These are phyloP conservation scores for Fragaria nilgerrensis DNA, from an alignment of 306 rosid genomes.

Conservation along the genomic window DNA sequence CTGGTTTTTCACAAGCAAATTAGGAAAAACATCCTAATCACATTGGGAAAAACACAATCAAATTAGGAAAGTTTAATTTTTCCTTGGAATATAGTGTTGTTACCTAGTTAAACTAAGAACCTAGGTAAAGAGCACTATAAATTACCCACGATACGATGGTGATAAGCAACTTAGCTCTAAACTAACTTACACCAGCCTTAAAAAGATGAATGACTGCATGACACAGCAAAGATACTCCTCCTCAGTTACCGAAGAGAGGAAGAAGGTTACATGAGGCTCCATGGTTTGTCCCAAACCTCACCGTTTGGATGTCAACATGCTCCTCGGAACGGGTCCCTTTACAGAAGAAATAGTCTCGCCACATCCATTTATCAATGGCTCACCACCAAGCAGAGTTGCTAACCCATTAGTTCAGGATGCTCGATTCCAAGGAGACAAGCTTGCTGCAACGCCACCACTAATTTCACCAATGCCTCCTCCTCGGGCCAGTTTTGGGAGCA, in stretches of 20 bases:
- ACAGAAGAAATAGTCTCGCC: background rate
- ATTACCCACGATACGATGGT: background rate
- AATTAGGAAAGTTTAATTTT: too few species aligned
- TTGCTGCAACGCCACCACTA: too few species aligned
- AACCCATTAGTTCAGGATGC: too few species aligned
- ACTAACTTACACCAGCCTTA: background rate
- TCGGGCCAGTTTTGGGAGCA: too few species aligned
- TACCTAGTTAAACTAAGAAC: background rate
- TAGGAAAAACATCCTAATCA: too few species aligned
- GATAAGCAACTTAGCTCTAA: background rate
- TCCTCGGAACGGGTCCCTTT: background rate
- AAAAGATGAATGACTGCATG: background rate
- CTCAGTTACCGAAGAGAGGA: background rate
- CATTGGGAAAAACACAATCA: too few species aligned
- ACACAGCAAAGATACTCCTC: background rate
- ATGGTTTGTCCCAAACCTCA: background rate
- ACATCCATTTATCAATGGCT: background rate
- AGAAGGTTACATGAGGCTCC: background rate
- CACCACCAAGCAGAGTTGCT: background rate
- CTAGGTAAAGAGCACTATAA: background rate
- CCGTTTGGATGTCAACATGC: background rate
- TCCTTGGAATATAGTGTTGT: background rate
- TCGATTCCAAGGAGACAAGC: too few species aligned
- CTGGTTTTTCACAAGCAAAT: too few species aligned
- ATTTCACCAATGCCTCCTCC: too few species aligned